Evolutionary conservation across 1,139 yeast genomes (phyloP).

Genomic region (Pichia terricola): DNA sequence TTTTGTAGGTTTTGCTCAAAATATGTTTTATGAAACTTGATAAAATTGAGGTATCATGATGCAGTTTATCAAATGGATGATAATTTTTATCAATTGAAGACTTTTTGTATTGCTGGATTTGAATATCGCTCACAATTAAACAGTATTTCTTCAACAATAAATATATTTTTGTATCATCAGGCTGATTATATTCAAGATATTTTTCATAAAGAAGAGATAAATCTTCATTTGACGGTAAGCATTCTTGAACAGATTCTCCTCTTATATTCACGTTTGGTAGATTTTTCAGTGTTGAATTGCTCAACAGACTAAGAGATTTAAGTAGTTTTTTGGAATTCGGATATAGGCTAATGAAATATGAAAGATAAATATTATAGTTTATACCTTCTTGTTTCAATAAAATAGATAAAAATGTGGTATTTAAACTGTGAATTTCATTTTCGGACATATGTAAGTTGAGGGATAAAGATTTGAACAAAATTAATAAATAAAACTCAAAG

Average conservation of each 20-base stretch:
- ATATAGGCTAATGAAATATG: conserved; percentile 8
- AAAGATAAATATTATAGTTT: conserved; percentile 2
- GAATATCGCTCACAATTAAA: conserved; percentile 1
- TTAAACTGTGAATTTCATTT: conserved; percentile 5
- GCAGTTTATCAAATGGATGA: conserved; percentile 12
- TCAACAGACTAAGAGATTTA: conserved; percentile 1
- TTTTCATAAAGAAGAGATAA: conserved; percentile 8
- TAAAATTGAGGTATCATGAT: conserved; percentile 14
- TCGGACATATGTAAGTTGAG: not conserved
- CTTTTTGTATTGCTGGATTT: not conserved
- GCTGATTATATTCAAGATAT: conserved; percentile 2
- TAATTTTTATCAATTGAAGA: not conserved
- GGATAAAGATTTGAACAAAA: conserved; percentile 3
- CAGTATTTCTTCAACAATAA: conserved; percentile 3
- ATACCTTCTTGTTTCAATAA: conserved; percentile 3
- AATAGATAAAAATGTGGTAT: conserved; percentile 7
- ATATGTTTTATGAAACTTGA: conserved; percentile 8
- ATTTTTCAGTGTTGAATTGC: not conserved
- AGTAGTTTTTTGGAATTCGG: conserved; percentile 6
- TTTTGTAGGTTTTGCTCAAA: too few species aligned
- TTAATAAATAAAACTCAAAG: conserved; percentile 7
- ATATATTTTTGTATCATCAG: conserved; percentile 1
- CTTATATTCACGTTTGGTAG: conserved; percentile 8
- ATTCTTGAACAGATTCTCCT: conserved; percentile 2
- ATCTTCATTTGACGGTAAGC: conserved; percentile 6